Percentiles rank a stretch among this genome's conserved stretches.
Evolutionary conservation across 2,329 filamentous ascomycete genomes (phyloP).

Genomic region (Xylariaceae sp.): DNA sequence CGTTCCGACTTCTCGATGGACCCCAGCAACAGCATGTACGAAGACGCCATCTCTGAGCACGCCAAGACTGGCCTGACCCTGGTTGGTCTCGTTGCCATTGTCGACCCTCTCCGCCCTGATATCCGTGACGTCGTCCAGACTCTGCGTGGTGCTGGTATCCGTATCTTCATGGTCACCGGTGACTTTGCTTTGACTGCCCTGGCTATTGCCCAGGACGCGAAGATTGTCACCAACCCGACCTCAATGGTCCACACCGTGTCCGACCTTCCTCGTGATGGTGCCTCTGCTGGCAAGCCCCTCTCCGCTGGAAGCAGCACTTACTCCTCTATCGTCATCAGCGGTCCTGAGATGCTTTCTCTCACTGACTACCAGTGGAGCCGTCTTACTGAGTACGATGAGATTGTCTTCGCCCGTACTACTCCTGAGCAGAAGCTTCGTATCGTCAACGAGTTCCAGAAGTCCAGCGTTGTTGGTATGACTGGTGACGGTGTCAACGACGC

Average conservation of each 20-base stretch:
- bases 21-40: constrained; percentile 46
- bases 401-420: constrained; percentile 71
- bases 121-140: constrained; percentile 62
- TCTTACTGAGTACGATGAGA: constrained; percentile 61
- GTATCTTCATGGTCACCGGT: constrained; percentile 78
- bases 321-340: constrained; percentile 57
- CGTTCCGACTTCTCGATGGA: constrained; percentile 36
- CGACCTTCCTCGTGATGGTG: constrained; percentile 41
- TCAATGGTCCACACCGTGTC: constrained; percentile 48
- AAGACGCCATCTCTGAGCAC: constrained; percentile 52
- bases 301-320: constrained; percentile 25
- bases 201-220: constrained; percentile 66
- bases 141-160: constrained; percentile 63
- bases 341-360: constrained; percentile 59
- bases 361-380: constrained; percentile 65
- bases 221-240: constrained; percentile 56
- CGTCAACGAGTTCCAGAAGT: constrained; percentile 65
- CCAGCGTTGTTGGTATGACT: constrained; percentile 72
- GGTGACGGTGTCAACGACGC: constrained; percentile 86
- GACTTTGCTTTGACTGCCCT: constrained; percentile 71
- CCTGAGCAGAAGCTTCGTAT: constrained; percentile 76
- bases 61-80: constrained; percentile 62
- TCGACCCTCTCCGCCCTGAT: constrained; percentile 71
- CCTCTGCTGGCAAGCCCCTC: constrained; percentile 22
- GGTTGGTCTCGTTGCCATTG: constrained; percentile 69